phyloP scores from a whole-genome alignment of 2,329 filamentous ascomycete genomes.

The Botrytis fabae region DNA sequence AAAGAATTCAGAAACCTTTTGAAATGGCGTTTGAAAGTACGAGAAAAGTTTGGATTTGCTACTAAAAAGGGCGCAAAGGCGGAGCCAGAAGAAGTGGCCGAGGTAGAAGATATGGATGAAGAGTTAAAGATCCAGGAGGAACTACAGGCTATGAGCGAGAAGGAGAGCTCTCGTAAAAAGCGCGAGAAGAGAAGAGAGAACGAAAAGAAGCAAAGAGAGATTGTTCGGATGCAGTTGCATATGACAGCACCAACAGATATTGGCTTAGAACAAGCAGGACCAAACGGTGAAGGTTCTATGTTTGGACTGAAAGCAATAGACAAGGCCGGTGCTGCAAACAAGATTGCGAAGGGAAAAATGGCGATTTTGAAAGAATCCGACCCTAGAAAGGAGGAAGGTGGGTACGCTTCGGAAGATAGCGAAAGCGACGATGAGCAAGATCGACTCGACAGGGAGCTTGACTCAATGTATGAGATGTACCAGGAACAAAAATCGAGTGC shows the following conservation, averaged over 20 bases:
- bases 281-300: slow-evolving; percentile 77
- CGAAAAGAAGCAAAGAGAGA: slow-evolving; percentile 90
- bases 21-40: slow-evolving; percentile 84
- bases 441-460: slow-evolving; percentile 78
- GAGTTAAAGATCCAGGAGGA: slow-evolving; percentile 89
- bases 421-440: slow-evolving; percentile 80
- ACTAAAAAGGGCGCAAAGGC: slow-evolving; percentile 57
- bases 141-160: slow-evolving; percentile 77
- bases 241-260: slow-evolving; percentile 97
- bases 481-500: slow-evolving; percentile 74
- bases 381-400: slow-evolving; percentile 60
- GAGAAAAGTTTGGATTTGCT: slow-evolving; percentile 86
- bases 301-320: slow-evolving; percentile 84
- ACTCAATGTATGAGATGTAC: slow-evolving; percentile 84
- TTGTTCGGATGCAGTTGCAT: slow-evolving; percentile 94
- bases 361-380: slow-evolving; percentile 60
- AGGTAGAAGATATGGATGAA: slow-evolving; percentile 90
- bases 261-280: slow-evolving; percentile 82
- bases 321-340: slow-evolving; percentile 67
- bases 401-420: slow-evolving; percentile 54
- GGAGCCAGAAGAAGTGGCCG: slow-evolving; percentile 63
- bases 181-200: slow-evolving; percentile 85
- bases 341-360: slow-evolving; percentile 79
- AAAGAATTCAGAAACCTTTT: slow-evolving; percentile 92
- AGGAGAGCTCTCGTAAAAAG: slow-evolving; percentile 73